Base-by-base conservation (phyloP, 2,329 filamentous ascomycete genomes). In the Cercospora nicotianae region DNA sequence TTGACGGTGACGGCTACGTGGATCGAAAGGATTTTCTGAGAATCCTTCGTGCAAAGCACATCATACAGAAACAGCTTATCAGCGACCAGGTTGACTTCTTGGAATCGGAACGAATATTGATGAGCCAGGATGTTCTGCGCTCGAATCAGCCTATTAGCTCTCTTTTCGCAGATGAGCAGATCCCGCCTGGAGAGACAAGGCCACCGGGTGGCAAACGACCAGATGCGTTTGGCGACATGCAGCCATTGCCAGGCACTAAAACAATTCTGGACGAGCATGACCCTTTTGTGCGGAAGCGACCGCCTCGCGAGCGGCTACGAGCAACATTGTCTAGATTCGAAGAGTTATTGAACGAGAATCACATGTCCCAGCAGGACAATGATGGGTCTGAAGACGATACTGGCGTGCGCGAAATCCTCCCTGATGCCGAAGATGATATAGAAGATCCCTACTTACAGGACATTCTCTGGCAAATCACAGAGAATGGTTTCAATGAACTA, bases 401-500 rank as follows among this genome's bases (percentile, higher is more conserved):
- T 18, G 31, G 8, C 16, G n/a, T 20, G 18, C 31, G 26, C 6
- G 33, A n/a, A 28, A 26, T 59, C 0, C 48, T 30, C 8, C 20
- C 51, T 13, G 23, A 26, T 12, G 5, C 10, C 39, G 60, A 66
- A 42, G 66, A 68, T n/a, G 62, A 64, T 13, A 26, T 33, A 16
- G 59, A 66, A 48, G 69, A 69, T 26, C 66, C 71, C 8, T 66
- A 70, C 13, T 42, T 72, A 30, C 92, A 91, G 73, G 93, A 98
- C 76, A 91, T 97, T 3, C 82, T 98, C 1, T 97, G 96, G 75
- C 92, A 97, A 77, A 89, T 96, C 33, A 93, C 92, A 0, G 93
- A 97, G 78, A 91, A 97, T 79, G 91, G 93, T 0, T 92, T 97
- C 81, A 97, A 98, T 75, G 93, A 98, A 79, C 83, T 98, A 2